Conservation (phyloP, 495 filamentous ascomycete genomes). For the Cercophora scortea region DNA sequence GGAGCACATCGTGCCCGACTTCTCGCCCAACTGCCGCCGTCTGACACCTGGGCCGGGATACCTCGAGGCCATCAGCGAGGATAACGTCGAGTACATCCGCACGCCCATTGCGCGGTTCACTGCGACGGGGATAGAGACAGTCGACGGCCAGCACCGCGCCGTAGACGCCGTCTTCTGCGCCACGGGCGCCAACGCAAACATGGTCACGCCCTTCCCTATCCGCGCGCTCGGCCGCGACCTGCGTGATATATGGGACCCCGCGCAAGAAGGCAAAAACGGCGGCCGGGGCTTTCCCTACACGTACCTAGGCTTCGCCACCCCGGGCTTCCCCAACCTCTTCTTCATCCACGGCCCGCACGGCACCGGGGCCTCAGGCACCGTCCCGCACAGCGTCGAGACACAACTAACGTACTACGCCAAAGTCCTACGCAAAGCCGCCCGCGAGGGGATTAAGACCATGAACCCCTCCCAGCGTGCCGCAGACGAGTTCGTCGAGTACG, state of each 20-base stretch:
- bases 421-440: slow-evolving; percentile 53
- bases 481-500: slow-evolving; percentile 56
- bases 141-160: slow-evolving; percentile 40
- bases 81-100: slow-evolving; percentile 55
- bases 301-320: slow-evolving; percentile 55
- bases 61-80: slow-evolving; percentile 57
- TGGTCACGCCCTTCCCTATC: slow-evolving; percentile 54
- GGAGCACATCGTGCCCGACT: slow-evolving; percentile 53
- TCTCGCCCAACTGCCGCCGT: slow-evolving; percentile 59
- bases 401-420: slow-evolving; percentile 54
- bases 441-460: slow-evolving; percentile 57
- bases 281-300: slow-evolving; percentile 52
- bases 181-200: slow-evolving; percentile 55
- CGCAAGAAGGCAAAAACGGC: slow-evolving; percentile 22
- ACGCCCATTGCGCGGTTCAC: slow-evolving; percentile 51
- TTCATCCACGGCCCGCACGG: slow-evolving; percentile 52
- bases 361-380: slow-evolving; percentile 42
- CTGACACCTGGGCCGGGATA: slow-evolving; percentile 67
- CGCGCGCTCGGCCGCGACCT: slow-evolving; percentile 43
- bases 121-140: slow-evolving; percentile 45
- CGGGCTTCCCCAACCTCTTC: slow-evolving; percentile 59
- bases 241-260: slow-evolving; percentile 31
- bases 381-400: slow-evolving; percentile 47
- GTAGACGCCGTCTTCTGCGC: slow-evolving; percentile 60
- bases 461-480: slow-evolving; percentile 44